A percentile compares a stretch with the other conserved stretches of the same genome.
These are phyloP conservation scores for Mikania micrantha DNA, from an alignment of 129 eudicot genomes.

Conservation along the genomic window DNA sequence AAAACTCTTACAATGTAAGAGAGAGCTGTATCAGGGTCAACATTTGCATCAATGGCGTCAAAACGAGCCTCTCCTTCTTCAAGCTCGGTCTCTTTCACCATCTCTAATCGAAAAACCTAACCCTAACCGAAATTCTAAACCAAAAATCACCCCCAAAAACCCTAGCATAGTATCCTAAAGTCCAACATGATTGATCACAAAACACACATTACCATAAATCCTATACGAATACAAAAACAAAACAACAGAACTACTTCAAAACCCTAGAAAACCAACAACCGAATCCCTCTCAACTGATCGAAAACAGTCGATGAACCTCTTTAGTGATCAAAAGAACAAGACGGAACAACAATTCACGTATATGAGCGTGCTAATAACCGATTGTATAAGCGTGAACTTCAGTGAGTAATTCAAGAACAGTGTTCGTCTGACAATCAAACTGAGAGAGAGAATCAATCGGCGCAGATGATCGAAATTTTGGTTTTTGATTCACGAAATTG, in stretches of 20 bases:
- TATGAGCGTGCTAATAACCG: neutral
- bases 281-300: slow-evolving; percentile 24
- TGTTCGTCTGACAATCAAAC: neutral
- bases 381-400: slow-evolving; percentile 12
- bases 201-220: slow-evolving; percentile 25
- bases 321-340: slow-evolving; percentile 28
- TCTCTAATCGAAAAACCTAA: slow-evolving; percentile 21
- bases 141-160: slow-evolving; percentile 27
- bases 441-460: slow-evolving; percentile 11
- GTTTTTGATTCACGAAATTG: slow-evolving; percentile 13
- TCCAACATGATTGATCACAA: slow-evolving; percentile 50
- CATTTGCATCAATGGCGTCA: slow-evolving; percentile 35
- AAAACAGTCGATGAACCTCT: slow-evolving; percentile 40
- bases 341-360: slow-evolving; percentile 9
- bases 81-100: slow-evolving; percentile 62
- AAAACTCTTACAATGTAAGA: slow-evolving; percentile 89
- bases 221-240: slow-evolving; percentile 11
- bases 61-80: slow-evolving; percentile 78
- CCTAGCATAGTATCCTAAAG: slow-evolving; percentile 54
- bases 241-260: slow-evolving; percentile 25
- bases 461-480: slow-evolving; percentile 17
- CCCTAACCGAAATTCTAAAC: slow-evolving; percentile 24
- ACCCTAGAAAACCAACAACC: slow-evolving; percentile 35
- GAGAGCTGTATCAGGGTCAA: slow-evolving; percentile 72
- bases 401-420: neutral